Conservation (phyloP, 805 yeast species). For the Barnettozyma vustinii region DNA sequence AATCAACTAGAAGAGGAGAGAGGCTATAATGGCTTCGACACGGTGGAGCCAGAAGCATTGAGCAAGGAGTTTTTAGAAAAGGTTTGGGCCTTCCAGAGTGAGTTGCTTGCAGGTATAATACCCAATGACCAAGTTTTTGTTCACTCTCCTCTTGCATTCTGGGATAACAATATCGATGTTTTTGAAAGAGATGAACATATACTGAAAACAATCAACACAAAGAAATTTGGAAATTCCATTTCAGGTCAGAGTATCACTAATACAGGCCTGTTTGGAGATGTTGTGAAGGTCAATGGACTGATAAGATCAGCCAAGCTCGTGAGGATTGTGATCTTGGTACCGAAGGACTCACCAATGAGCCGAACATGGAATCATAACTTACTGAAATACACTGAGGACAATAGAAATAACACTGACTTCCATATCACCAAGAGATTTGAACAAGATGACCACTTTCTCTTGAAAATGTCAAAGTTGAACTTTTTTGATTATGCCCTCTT, state of each 20-base stretch:
- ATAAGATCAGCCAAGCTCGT: slow-evolving; percentile 36
- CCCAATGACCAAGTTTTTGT: slow-evolving; percentile 14
- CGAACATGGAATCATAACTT: slow-evolving; percentile 30
- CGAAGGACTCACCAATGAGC: slow-evolving; percentile 17
- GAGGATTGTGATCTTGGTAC: slow-evolving; percentile 31
- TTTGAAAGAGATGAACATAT: slow-evolving; percentile 31
- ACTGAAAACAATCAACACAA: slow-evolving; percentile 35
- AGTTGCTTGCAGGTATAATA: slow-evolving; percentile 23
- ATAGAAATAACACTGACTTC: neutral
- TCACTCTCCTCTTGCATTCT: slow-evolving; percentile 38
- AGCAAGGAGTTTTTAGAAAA: slow-evolving; percentile 33
- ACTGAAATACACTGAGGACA: slow-evolving; percentile 8
- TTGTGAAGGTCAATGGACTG: slow-evolving; percentile 38
- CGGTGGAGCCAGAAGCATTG: slow-evolving; percentile 24
- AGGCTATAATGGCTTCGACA: neutral
- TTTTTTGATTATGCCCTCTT: slow-evolving; percentile 23
- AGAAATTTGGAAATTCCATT: slow-evolving; percentile 13
- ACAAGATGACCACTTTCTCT: neutral
- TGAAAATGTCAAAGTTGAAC: slow-evolving; percentile 3
- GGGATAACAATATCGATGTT: slow-evolving; percentile 32
- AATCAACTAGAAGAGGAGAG: neutral
- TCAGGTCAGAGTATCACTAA: slow-evolving; percentile 22
- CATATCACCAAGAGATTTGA: neutral
- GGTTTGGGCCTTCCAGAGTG: slow-evolving; percentile 30
- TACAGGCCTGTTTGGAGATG: slow-evolving; percentile 32